Conservation (phyloP, 2,329 filamentous ascomycete species). For the Thielaviopsis euricoi region DNA sequence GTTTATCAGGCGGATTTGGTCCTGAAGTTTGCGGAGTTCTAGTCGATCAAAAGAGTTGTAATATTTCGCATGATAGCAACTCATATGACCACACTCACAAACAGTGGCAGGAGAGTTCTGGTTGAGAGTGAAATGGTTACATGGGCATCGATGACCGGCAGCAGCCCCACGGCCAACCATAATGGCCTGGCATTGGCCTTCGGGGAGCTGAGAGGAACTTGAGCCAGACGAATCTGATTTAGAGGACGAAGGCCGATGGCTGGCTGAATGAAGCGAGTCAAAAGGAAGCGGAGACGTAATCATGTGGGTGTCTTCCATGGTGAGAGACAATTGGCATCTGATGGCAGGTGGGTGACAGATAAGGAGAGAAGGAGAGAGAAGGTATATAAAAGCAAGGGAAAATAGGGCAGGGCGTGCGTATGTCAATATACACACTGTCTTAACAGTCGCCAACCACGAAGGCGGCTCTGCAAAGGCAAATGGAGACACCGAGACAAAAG, state of each 20-base stretch:
- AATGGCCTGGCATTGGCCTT: slow-evolving; percentile 43
- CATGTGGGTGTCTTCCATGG: slow-evolving; percentile 6
- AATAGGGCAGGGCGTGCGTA: background rate
- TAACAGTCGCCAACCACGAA: background rate
- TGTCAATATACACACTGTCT: background rate
- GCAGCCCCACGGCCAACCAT: slow-evolving; percentile 38
- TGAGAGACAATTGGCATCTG: slow-evolving; percentile 12
- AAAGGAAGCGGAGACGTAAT: slow-evolving; percentile 7
- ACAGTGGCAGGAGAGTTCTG: slow-evolving; percentile 33
- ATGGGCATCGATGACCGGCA: slow-evolving; percentile 38
- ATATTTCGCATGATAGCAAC: slow-evolving; percentile 39
- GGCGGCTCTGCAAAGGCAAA: background rate
- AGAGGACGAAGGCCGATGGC: slow-evolving; percentile 15
- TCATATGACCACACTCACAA: slow-evolving; percentile 43
- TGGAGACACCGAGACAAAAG: background rate
- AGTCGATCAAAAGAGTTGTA: slow-evolving; percentile 27
- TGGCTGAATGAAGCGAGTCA: background rate
- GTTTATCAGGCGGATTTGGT: slow-evolving; percentile 28
- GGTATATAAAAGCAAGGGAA: background rate
- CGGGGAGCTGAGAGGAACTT: slow-evolving; percentile 26
- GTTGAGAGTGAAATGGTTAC: slow-evolving; percentile 39
- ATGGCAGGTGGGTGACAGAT: slow-evolving; percentile 14
- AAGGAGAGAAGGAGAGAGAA: background rate
- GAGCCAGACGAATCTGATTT: slow-evolving; percentile 13
- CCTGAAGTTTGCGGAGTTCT: slow-evolving; percentile 32